phyloP scores from a whole-genome alignment of 129 eudicot genomes.

The Saussurea involucrata region DNA sequence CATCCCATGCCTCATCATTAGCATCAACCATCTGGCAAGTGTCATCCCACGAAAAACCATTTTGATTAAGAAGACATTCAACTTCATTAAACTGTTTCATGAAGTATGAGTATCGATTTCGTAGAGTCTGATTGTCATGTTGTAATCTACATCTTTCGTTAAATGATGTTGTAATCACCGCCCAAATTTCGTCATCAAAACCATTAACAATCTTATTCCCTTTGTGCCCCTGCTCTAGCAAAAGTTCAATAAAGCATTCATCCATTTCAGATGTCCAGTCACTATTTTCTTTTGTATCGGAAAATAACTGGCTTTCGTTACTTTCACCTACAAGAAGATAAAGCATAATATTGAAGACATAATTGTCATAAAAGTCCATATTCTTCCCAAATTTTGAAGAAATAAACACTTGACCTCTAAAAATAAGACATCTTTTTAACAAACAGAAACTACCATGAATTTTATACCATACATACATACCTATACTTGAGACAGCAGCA shows the following conservation, averaged over 20 bases:
- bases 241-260: conserved; percentile 33
- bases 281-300: conserved; percentile 10
- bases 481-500: conserved; percentile 21
- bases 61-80: conserved; percentile 29
- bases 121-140: conserved; percentile 22
- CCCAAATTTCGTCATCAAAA: conserved; percentile 38
- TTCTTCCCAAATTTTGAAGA: neutral
- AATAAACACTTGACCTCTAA: neutral
- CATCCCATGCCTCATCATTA: conserved; percentile 42
- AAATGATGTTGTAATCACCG: conserved; percentile 25
- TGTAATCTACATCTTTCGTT: conserved; percentile 35
- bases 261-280: conserved; percentile 36
- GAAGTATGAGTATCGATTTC: conserved; percentile 31
- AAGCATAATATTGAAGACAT: neutral
- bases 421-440: neutral
- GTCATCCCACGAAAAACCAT: conserved; percentile 47
- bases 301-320: neutral
- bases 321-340: conserved; percentile 26
- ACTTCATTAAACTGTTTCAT: conserved; percentile 42
- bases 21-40: conserved; percentile 36
- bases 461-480: conserved; percentile 16
- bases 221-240: conserved; percentile 21
- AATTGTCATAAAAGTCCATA: neutral
- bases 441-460: neutral
- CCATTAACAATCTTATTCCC: conserved; percentile 26